phyloP scores from a whole-genome alignment of 768 basidiomycete genomes.

The Calocera cornea region DNA sequence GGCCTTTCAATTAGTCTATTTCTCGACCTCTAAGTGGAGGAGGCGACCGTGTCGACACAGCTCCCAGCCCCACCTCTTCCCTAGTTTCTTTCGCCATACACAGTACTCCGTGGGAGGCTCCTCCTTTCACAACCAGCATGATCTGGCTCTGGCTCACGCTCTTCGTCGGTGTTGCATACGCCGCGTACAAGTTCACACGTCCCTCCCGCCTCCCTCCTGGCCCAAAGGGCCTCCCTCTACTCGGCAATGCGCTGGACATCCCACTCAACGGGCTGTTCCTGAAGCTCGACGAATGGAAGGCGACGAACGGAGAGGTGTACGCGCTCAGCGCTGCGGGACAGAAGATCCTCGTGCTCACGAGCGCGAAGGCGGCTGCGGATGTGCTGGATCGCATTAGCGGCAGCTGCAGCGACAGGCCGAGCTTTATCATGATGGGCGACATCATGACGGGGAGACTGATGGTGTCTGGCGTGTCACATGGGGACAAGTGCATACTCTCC shows the following conservation, averaged over 20 bases:
- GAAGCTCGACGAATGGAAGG: background rate
- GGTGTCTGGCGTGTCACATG: background rate
- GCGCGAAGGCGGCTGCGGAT: background rate
- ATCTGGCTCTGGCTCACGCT: conserved; percentile 22
- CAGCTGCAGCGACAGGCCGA: background rate
- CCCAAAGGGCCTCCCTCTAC: background rate
- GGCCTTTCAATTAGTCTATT: background rate
- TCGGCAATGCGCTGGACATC: conserved; percentile 11
- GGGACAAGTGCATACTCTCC: background rate
- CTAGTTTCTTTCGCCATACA: background rate
- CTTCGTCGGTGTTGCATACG: conserved; percentile 19
- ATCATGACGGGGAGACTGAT: background rate
- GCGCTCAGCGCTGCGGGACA: background rate
- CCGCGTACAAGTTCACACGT: conserved; percentile 10
- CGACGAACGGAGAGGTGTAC: background rate
- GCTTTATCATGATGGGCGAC: background rate
- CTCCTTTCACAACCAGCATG: conserved; percentile 6
- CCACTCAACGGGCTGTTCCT: conserved; percentile 3
- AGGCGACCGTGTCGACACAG: background rate
- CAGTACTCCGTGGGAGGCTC: background rate
- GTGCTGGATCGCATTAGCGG: conserved; percentile 1
- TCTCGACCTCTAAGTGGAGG: background rate
- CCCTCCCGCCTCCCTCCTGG: conserved; percentile 8
- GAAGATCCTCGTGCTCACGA: conserved; percentile 2
- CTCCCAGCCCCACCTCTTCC: background rate